Evolutionary conservation across 129 eudicot genomes (phyloP).

Genomic region (Tagetes patula): DNA sequence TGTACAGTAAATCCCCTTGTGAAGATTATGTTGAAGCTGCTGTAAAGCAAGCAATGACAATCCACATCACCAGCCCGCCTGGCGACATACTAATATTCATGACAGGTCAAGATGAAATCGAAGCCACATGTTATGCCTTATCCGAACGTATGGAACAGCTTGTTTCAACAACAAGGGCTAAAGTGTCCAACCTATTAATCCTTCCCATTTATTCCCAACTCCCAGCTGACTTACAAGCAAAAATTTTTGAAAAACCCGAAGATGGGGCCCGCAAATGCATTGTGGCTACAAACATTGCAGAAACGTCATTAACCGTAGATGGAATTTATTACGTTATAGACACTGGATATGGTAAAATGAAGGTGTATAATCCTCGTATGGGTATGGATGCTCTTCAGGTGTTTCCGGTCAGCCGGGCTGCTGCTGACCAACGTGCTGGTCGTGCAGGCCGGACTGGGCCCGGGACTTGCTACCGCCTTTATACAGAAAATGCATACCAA

Average conservation of each 20-base stretch:
- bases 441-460: constrained; percentile 77
- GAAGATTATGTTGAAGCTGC: constrained; percentile 82
- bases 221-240: constrained; percentile 67
- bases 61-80: constrained; percentile 62
- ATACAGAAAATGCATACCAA: constrained; percentile 63
- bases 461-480: constrained; percentile 67
- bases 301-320: constrained; percentile 65
- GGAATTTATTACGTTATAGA: constrained; percentile 69
- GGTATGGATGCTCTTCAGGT: constrained; percentile 79
- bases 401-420: constrained; percentile 66
- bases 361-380: constrained; percentile 70
- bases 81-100: constrained; percentile 75
- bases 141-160: constrained; percentile 72
- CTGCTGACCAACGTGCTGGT: constrained; percentile 75
- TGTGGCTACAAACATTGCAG: constrained; percentile 73
- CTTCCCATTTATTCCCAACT: constrained; percentile 73
- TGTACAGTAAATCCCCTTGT: constrained; percentile 66
- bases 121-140: constrained; percentile 58
- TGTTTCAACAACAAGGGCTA: constrained; percentile 46
- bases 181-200: constrained; percentile 55
- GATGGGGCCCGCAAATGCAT: constrained; percentile 72
- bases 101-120: constrained; percentile 78
- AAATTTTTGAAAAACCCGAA: constrained; percentile 59
- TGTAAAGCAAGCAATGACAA: constrained; percentile 72
- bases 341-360: constrained; percentile 72